phyloP scores from a whole-genome alignment of 495 filamentous ascomycete genomes.

The Lichenothelia convexa region DNA sequence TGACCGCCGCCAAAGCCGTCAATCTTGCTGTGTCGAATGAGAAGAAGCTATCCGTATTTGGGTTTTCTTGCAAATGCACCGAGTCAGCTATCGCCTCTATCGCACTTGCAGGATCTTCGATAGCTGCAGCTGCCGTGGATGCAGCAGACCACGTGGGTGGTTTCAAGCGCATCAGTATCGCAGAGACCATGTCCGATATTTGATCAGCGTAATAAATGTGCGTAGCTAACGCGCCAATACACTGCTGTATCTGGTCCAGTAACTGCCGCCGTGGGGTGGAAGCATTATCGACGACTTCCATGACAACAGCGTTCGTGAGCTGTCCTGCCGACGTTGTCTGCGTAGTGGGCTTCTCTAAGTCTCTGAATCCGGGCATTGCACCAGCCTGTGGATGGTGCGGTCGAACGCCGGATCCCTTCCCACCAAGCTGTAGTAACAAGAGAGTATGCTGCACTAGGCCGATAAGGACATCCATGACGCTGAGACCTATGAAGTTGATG shows the following conservation, averaged over 20 bases:
- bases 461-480: slow-evolving; percentile 77
- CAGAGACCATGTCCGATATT: slow-evolving; percentile 73
- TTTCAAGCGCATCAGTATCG: slow-evolving; percentile 58
- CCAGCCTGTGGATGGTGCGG: slow-evolving; percentile 17
- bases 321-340: not conserved
- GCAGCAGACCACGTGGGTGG: slow-evolving; percentile 30
- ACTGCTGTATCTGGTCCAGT: slow-evolving; percentile 47
- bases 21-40: slow-evolving; percentile 54
- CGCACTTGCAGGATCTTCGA: slow-evolving; percentile 20
- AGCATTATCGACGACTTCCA: slow-evolving; percentile 19
- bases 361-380: no score
- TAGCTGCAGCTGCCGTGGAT: slow-evolving; percentile 18
- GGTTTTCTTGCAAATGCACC: slow-evolving; percentile 25
- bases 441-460: slow-evolving; percentile 66
- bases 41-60: slow-evolving; percentile 44
- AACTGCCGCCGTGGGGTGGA: slow-evolving; percentile 34
- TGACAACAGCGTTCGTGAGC: slow-evolving; percentile 5
- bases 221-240: slow-evolving; percentile 70
- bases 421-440: slow-evolving; percentile 45
- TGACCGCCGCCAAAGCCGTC: slow-evolving; percentile 61
- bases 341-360: no score
- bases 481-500: slow-evolving; percentile 82
- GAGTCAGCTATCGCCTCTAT: slow-evolving; percentile 23
- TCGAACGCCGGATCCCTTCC: slow-evolving; percentile 23
- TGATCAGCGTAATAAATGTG: slow-evolving; percentile 92